A percentile compares a stretch with the other conserved stretches of the same genome.
phyloP scores from a whole-genome alignment of 2,329 filamentous ascomycete species.

The Nemania abortiva region DNA sequence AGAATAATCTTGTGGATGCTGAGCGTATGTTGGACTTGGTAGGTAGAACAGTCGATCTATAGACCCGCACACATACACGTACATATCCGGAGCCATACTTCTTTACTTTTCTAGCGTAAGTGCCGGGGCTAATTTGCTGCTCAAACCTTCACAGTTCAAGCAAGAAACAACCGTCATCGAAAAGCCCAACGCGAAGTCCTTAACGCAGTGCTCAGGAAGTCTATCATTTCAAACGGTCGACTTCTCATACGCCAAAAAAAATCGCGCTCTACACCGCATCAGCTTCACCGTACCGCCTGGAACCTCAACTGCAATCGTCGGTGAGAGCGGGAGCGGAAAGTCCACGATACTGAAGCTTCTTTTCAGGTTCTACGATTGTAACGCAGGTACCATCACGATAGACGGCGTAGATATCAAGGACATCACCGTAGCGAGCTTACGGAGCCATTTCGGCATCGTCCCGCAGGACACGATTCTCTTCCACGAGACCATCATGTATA shows the following conservation, averaged over 20 bases:
- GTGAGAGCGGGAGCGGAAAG: conserved; percentile 21
- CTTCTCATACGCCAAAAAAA: not conserved
- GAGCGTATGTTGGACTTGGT: conserved; percentile 19
- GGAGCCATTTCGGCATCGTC: conserved; percentile 10
- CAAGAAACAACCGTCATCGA: not conserved
- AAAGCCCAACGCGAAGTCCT: not conserved
- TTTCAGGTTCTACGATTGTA: conserved; percentile 3
- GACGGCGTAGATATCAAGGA: not conserved
- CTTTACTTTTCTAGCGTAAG: not conserved
- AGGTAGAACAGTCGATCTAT: not conserved
- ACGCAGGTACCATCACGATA: not conserved
- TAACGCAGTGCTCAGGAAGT: not conserved
- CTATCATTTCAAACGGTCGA: not conserved
- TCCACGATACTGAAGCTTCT: conserved; percentile 15
- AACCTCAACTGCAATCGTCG: conserved; percentile 1
- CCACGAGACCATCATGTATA: conserved; percentile 11
- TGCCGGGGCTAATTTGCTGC: too few species aligned
- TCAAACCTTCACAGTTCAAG: not conserved
- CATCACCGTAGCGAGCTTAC: not conserved
- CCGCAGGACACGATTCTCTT: conserved; percentile 16
- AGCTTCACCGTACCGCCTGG: conserved; percentile 8
- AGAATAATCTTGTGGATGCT: conserved; percentile 18
- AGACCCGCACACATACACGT: too few species aligned
- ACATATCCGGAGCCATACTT: too few species aligned
- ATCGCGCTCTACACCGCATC: not conserved